phyloP scores from a whole-genome alignment of 306 rosid species.

The Abrus pulchellus region DNA sequence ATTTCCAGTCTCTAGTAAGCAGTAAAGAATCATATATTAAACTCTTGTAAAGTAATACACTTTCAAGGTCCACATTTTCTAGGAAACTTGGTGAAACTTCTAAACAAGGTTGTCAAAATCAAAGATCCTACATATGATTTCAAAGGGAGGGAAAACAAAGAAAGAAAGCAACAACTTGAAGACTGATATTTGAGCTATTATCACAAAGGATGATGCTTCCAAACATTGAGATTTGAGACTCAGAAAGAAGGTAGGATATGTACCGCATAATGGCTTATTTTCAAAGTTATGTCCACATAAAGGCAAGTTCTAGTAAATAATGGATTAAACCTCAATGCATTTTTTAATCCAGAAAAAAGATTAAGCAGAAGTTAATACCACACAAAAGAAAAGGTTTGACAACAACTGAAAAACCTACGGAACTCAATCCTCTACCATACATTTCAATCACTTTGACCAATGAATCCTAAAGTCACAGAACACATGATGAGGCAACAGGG shows the following conservation, averaged over 20 bases:
- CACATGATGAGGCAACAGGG: neutral
- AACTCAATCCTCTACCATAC: neutral
- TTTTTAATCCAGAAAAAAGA: neutral
- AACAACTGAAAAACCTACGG: neutral
- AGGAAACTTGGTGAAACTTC: constrained; percentile 37
- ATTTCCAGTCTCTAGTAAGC: constrained; percentile 48
- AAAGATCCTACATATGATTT: neutral
- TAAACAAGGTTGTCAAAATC: neutral
- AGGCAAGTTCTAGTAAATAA: constrained; percentile 1
- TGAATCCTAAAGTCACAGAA: neutral
- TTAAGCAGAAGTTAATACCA: neutral
- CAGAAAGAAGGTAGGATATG: neutral
- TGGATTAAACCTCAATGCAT: constrained; percentile 4
- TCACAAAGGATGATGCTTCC: constrained; percentile 8
- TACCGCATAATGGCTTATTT: neutral
- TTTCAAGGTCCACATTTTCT: constrained; percentile 11
- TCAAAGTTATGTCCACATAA: neutral
- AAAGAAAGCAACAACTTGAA: constrained; percentile 26
- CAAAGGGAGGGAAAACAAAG: neutral
- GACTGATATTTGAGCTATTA: constrained; percentile 33
- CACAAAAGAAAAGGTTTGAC: constrained; percentile 1
- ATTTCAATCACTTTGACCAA: neutral
- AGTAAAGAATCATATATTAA: constrained; percentile 36
- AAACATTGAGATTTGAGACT: neutral
- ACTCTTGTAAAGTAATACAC: constrained; percentile 20